These are phyloP conservation scores for Alloteropsis semialata DNA, from an alignment of 176 grass and related monocot species.

Conservation along the genomic window DNA sequence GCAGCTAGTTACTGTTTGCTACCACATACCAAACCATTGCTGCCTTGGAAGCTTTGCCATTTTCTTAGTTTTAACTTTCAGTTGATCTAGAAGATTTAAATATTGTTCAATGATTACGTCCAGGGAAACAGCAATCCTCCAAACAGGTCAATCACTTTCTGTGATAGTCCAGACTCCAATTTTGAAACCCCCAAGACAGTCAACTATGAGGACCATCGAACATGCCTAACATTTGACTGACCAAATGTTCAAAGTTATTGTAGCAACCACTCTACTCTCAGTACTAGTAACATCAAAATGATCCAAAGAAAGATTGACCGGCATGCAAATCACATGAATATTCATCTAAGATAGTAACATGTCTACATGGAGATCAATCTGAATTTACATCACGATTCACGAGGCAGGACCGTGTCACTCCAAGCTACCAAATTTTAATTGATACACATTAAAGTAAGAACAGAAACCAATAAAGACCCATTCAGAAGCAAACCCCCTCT, in stretches of 20 bases:
- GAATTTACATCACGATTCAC: not conserved
- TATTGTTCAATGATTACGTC: not conserved
- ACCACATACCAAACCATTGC: too few species aligned
- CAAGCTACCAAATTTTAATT: not conserved
- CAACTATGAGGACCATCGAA: conserved; percentile 17
- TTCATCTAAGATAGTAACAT: not conserved
- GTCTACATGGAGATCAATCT: not conserved
- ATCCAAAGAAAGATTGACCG: not conserved
- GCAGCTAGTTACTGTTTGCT: too few species aligned
- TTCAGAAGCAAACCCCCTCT: not conserved
- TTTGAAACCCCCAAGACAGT: conserved; percentile 4
- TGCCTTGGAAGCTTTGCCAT: not conserved
- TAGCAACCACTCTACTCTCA: not conserved
- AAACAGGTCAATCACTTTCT: not conserved
- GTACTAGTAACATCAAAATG: not conserved
- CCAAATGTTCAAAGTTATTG: conserved; percentile 15
- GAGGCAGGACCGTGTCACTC: not conserved
- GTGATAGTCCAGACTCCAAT: not conserved
- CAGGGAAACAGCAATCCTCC: not conserved
- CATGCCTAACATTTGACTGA: conserved; percentile 43
- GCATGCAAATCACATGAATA: not conserved
- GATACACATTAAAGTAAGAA: not conserved
- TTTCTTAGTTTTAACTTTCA: conserved; percentile 4
- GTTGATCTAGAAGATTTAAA: not conserved
- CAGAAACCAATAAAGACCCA: not conserved